A percentile compares a stretch with the other conserved stretches of the same genome.
Evolutionary conservation across 306 rosid genomes (phyloP).

Genomic region (Rosa chinensis): DNA sequence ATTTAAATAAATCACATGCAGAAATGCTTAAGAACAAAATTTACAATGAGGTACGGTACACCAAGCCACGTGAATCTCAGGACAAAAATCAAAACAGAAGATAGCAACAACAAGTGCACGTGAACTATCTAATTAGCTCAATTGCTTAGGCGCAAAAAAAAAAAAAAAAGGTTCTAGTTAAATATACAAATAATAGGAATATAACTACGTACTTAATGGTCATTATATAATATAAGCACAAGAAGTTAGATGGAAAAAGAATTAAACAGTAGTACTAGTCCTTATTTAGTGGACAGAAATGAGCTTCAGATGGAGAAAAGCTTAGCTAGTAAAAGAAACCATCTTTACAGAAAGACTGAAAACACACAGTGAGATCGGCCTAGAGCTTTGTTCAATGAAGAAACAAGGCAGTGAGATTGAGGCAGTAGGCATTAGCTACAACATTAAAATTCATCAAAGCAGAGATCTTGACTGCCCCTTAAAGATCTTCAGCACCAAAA

Average conservation of each 20-base stretch:
- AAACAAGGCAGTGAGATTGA: slow-evolving; percentile 84
- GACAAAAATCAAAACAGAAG: background rate
- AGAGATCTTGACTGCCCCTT: slow-evolving; percentile 36
- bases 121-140: background rate
- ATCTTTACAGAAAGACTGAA: background rate
- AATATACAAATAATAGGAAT: background rate
- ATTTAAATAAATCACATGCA: background rate
- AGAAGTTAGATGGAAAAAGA: background rate
- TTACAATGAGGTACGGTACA: background rate
- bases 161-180: background rate
- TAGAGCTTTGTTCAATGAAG: slow-evolving; percentile 42
- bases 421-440: slow-evolving; percentile 69
- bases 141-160: background rate
- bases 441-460: slow-evolving; percentile 44
- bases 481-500: slow-evolving; percentile 47
- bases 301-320: background rate
- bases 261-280: background rate
- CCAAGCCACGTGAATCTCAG: slow-evolving; percentile 13
- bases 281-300: slow-evolving; percentile 4
- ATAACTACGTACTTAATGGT: background rate
- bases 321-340: background rate
- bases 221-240: background rate
- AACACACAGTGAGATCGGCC: slow-evolving; percentile 3
- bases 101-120: background rate
- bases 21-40: background rate